Evolutionary conservation across 306 rosid genomes (phyloP), one percentile per base, ranked within the genome.

Genomic region (Pyrus bretschneideri): DNA sequence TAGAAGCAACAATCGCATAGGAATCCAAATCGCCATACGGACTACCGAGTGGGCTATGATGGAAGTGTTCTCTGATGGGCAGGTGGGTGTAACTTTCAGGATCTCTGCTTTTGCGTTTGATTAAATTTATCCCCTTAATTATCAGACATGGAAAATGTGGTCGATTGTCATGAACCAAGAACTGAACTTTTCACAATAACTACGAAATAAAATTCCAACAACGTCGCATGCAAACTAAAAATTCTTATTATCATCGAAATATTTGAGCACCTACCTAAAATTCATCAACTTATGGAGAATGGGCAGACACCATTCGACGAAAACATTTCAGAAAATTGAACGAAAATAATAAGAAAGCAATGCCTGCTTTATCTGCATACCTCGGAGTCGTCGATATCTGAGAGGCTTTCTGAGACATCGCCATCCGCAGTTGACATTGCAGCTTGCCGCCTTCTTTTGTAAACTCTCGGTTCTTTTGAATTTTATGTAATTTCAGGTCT

Each of bases 311-410:
- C 33, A 73, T 73, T 73, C 40, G 42, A 23, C 10, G 3, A 72
- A 72, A 35, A 14, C 35, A 25, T 17, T 12, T 4, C 54, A 2
- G 18, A 35, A 49, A 49, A 4, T 15, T 49, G 4, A 72, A 40
- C 42, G 6, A 30, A 5, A 65, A n/a, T 9, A 54, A 35, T 35
- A 55, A 15, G 55, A 19, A 10, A 63, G 21, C 19, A 5, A 40
- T 22, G 21, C 42, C 35, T 9, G 12, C 13, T 19, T 2, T 8
- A 19, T 71, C 45, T 10, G 55, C 58, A 30, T 57, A 79, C 78
- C 82, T 79, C 62, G 62, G 62, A n/a, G 30, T 79, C 82, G 66
- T 54, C 72, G n/a, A 73, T 66, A 58, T 66, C 74, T 57, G 78
- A 73, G 21, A 79, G 69, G 78, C 74, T 79, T 27, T 65, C 73